phyloP scores from a whole-genome alignment of 176 grass and related monocot species.

The Eragrostis nindensis region DNA sequence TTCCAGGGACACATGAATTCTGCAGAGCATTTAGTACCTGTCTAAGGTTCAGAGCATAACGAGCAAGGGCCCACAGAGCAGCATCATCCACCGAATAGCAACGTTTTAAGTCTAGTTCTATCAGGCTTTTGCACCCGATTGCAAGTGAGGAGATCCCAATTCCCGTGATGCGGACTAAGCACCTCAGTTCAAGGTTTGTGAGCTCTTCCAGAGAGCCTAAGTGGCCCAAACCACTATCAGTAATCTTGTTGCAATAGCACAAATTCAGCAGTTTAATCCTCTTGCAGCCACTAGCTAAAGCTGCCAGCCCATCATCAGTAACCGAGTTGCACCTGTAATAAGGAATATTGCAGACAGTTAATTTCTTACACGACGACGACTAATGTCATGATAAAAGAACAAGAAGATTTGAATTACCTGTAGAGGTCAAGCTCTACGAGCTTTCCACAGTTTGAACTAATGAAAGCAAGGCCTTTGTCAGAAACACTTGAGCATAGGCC shows the following conservation, averaged over 20 bases:
- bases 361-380: not conserved
- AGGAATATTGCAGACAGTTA: constrained; percentile 19
- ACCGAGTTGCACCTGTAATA: constrained; percentile 63
- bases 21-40: constrained; percentile 62
- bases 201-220: constrained; percentile 75
- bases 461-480: constrained; percentile 69
- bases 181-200: constrained; percentile 81
- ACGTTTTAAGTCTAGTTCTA: constrained; percentile 83
- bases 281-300: constrained; percentile 78
- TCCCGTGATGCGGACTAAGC: constrained; percentile 68
- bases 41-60: constrained; percentile 85
- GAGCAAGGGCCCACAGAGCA: constrained; percentile 77
- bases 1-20: constrained; percentile 1
- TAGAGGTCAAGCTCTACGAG: constrained; percentile 90
- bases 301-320: constrained; percentile 81
- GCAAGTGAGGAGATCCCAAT: constrained; percentile 70
- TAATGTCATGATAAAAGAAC: constrained; percentile 5
- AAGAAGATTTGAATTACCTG: constrained; percentile 58
- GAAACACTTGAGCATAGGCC: constrained; percentile 80
- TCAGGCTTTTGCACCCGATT: constrained; percentile 67
- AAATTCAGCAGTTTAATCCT: constrained; percentile 81
- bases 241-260: constrained; percentile 92
- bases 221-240: constrained; percentile 75
- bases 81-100: constrained; percentile 87
- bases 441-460: constrained; percentile 73